Evolutionary conservation across 176 grass and related monocot species (phyloP), one percentile per base, ranked within the genome.

Genomic region (Poa pratensis): DNA sequence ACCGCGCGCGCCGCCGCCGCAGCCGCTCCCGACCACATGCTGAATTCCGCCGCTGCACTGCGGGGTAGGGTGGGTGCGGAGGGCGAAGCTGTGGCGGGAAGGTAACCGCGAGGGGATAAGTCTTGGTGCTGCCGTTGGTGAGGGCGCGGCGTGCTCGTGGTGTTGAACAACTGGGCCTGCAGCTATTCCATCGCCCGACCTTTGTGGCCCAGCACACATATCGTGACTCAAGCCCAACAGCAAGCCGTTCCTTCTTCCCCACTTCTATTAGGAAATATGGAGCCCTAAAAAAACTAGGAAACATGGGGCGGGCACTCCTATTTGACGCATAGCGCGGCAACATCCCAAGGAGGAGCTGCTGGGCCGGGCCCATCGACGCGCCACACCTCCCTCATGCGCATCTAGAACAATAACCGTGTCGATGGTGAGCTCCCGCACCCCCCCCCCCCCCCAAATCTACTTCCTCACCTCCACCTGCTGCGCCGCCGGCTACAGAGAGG

Each of bases 11-110:
- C 88, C 57, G 86, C 88, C 63, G 69, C 70, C 9, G 37, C 68
- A 1, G 83, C 52, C 3, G 78, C 80, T 69, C 32, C 61, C 67
- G 85, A 60, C 89, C 89, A 90, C 89, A 90, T 89, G 35, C 15
- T 67, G 13, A 2, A 1, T 7, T 51, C 23, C 24, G 54, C 26
- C 34, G 66, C 7, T 45, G 69, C 23, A n/a, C n/a, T n/a, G n/a
- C 19, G 45, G 15, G 6, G 52, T 16, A 9, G 18, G 15, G 42
- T 42, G 80, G 48, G 68, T 66, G 60, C 42, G 10, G 42, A 19
- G 75, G 7, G 17, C 28, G 5, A 65, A 57, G n/a, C 23, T 84
- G 87, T 75, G 82, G 87, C 82, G 87, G 82, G 76, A 89, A 67
- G 75, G 62, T 43, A 67, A 46, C 46, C 19, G 87, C 14, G 32